Percentiles rank a stretch among this genome's conserved stretches.
phyloP scores from a whole-genome alignment of 192 early-diverging fungal genomes.

The Coemansia interrupta region DNA sequence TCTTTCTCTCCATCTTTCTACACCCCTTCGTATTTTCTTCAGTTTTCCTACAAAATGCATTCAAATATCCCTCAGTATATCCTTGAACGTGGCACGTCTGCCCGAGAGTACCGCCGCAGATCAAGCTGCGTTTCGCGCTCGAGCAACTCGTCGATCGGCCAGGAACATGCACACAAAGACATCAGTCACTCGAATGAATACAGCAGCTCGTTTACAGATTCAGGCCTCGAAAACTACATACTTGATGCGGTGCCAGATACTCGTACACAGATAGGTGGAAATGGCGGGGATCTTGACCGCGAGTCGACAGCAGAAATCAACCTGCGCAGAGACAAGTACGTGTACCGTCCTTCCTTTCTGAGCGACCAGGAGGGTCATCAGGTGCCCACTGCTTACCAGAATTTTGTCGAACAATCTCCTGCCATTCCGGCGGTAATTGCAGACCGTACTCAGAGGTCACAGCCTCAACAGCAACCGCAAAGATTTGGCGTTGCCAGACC shows the following conservation, averaged over 20 bases:
- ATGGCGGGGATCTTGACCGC: too few relatives aligned
- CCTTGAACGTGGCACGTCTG: conserved; percentile 38
- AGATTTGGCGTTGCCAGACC: conserved; percentile 23
- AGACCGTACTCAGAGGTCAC: neutral
- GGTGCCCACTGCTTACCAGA: too few relatives aligned
- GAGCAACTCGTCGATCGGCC: conserved; percentile 28
- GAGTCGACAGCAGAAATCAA: too few relatives aligned
- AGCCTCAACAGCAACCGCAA: conserved; percentile 1
- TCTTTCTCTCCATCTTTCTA: neutral
- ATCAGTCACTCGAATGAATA: neutral
- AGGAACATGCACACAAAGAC: neutral
- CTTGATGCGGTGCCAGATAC: neutral
- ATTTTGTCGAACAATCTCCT: too few relatives aligned
- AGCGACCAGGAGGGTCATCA: too few relatives aligned
- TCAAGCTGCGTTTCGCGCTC: conserved; percentile 42
- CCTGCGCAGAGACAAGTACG: too few relatives aligned
- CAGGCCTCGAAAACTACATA: neutral
- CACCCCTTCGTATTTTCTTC: neutral
- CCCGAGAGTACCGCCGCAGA: conserved; percentile 43
- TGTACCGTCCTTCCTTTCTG: too few relatives aligned
- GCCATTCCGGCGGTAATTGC: neutral
- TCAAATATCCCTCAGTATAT: conserved; percentile 34
- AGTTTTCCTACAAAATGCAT: conserved; percentile 8
- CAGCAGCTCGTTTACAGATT: neutral
- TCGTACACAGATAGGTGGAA: too few relatives aligned